Base-by-base conservation (phyloP, 192 early-diverging fungal species). In the Podila clonocystis region DNA sequence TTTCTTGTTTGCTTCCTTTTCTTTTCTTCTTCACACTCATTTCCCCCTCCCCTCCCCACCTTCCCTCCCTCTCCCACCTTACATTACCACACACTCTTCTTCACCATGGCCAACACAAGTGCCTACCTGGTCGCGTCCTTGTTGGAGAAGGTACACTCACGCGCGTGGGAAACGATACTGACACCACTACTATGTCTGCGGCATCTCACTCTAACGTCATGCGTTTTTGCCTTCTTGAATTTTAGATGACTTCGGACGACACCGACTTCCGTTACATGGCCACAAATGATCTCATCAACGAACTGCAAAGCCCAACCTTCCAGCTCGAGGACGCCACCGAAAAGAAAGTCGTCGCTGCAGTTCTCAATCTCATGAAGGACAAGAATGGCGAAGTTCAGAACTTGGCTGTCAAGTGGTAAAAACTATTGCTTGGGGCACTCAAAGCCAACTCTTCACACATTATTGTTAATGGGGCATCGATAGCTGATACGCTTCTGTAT, bases 241-340 rank as follows among this genome's bases (percentile, higher is more conserved):
- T 52, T 52, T 84, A 91, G 88, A 89, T 91, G 89, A 68, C 72
- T 28, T 85, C 82, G 62, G 83, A 77, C 34, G 95, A 96, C 82
- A 88, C 92, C 26, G 95, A 96, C 83, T 93, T 93, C 76, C 92
- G 95, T 50, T 95, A 91, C 82, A 96, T 96, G 95, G 95, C 94
- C 28, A 60, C 90, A 24, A 89, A 89, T 67, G 95, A 96, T 83
- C 84, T 96, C 55, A 91, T 90, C 72, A 89, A 87, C 15, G 93
- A 93, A 65, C 87, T 95, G 17, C 86, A 89, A 50, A 90, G 89
- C 63, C 86, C 89, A 11, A 73, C 70, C 28, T 89, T 92, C 69
- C 68, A 62, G 9, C 74, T 87, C 31, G 92, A 94, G 15, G 74
- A 88, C 28, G 55, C 80, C 29, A 89, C 92, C 22, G 91, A 94